A percentile compares a stretch with the other conserved stretches of the same genome.
These are phyloP conservation scores for Cyphellophora europaea DNA, from an alignment of 2,329 filamentous ascomycete species.

Conservation along the genomic window DNA sequence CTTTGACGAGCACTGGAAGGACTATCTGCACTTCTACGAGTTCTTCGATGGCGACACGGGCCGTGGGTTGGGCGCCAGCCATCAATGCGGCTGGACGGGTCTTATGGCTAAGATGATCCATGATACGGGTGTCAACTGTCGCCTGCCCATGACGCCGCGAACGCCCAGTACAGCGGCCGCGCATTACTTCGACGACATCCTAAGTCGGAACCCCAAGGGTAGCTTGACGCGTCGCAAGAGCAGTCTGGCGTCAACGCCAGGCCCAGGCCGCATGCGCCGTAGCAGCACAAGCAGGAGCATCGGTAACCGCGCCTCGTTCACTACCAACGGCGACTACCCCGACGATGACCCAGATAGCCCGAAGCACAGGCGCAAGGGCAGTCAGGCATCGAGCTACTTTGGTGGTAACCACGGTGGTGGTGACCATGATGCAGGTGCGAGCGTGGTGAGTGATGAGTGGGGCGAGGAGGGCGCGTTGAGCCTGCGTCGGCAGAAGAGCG, in stretches of 20 bases:
- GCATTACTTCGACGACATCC: slow-evolving; percentile 92
- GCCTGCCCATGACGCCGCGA: slow-evolving; percentile 84
- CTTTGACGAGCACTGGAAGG: slow-evolving; percentile 87
- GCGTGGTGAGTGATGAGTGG: slow-evolving; percentile 5
- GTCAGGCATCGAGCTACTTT: slow-evolving; percentile 11
- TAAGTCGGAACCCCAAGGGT: slow-evolving; percentile 46
- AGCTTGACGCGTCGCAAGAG: slow-evolving; percentile 25
- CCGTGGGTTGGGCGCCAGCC: slow-evolving; percentile 79
- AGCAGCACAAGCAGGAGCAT: slow-evolving; percentile 65
- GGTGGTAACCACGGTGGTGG: neutral
- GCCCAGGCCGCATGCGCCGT: slow-evolving; percentile 22
- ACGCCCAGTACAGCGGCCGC: slow-evolving; percentile 74
- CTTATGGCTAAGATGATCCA: slow-evolving; percentile 95
- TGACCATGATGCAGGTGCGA: neutral
- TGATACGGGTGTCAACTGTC: slow-evolving; percentile 85
- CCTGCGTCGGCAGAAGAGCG: slow-evolving; percentile 14
- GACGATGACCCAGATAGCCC: slow-evolving; percentile 22
- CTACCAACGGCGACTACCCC: slow-evolving; percentile 34
- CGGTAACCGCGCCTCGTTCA: slow-evolving; percentile 46
- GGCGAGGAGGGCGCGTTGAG: slow-evolving; percentile 16
- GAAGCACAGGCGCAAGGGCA: neutral
- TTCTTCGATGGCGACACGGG: slow-evolving; percentile 93
- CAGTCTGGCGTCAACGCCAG: neutral
- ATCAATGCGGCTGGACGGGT: slow-evolving; percentile 96
- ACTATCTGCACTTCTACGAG: slow-evolving; percentile 91